Percentiles rank a stretch among this genome's conserved stretches.
phyloP scores from a whole-genome alignment of 2,329 filamentous ascomycete genomes.

The Penicillium sp. region DNA sequence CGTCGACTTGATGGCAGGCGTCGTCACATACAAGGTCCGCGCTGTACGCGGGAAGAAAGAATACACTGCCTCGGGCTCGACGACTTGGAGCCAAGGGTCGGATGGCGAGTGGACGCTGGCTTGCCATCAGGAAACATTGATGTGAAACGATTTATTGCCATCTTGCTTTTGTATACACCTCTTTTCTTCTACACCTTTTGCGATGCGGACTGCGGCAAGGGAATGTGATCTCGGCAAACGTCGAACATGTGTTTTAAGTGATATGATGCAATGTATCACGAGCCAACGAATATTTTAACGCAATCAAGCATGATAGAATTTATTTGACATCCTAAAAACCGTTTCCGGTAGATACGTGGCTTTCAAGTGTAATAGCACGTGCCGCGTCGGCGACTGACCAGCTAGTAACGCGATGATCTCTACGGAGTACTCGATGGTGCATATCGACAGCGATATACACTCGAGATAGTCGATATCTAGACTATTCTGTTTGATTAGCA shows the following conservation, averaged over 20 bases:
- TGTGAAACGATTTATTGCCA: slow-evolving; percentile 12
- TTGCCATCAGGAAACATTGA: slow-evolving; percentile 34
- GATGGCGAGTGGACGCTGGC: slow-evolving; percentile 38
- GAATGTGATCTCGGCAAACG: neutral
- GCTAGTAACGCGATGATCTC: neutral
- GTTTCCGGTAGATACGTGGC: too few species aligned
- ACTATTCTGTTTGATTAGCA: neutral
- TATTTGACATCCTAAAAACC: neutral
- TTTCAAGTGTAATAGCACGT: neutral
- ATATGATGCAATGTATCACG: slow-evolving; percentile 8
- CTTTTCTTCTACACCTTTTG: neutral
- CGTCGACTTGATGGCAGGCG: slow-evolving; percentile 37
- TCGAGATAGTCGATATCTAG: neutral
- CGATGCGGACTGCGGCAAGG: neutral
- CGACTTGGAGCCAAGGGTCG: slow-evolving; percentile 37
- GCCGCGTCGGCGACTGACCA: neutral
- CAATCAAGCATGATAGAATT: neutral
- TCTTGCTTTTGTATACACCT: neutral
- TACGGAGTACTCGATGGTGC: too few species aligned
- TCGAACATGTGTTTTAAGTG: slow-evolving; percentile 5
- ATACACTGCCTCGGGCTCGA: slow-evolving; percentile 30
- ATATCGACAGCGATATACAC: neutral
- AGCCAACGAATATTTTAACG: slow-evolving; percentile 6
- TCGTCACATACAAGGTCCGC: slow-evolving; percentile 32
- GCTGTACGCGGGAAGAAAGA: slow-evolving; percentile 24